phyloP scores from a whole-genome alignment of 1,284 basidiomycete species.

The Ustilago shanxiensis region DNA sequence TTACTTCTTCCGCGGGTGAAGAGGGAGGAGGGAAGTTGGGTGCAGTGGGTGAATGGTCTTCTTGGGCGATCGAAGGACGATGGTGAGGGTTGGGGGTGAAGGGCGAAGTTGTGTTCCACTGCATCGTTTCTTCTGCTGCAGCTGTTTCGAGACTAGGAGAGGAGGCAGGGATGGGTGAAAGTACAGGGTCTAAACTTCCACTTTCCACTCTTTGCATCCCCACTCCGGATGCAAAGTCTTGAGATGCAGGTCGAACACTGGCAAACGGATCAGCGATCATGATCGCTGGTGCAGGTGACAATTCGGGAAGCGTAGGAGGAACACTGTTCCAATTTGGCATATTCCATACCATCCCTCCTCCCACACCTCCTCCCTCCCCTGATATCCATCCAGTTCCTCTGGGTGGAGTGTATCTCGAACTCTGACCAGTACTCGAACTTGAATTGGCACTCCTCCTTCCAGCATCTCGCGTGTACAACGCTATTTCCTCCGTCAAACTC shows the following conservation, averaged over 20 bases:
- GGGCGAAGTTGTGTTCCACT: slow-evolving; percentile 30
- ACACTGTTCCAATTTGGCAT: slow-evolving; percentile 22
- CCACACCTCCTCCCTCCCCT: too few relatives aligned
- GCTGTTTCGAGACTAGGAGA: background rate
- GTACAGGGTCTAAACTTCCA: slow-evolving; percentile 26
- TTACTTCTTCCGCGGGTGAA: background rate
- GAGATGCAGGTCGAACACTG: background rate
- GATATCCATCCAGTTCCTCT: background rate
- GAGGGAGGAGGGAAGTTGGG: slow-evolving; percentile 17
- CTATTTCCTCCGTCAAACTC: slow-evolving; percentile 44
- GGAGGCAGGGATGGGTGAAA: slow-evolving; percentile 3
- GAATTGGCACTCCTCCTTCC: slow-evolving; percentile 12
- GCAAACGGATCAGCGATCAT: slow-evolving; percentile 35
- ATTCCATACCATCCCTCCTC: slow-evolving; percentile 21
- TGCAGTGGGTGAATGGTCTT: slow-evolving; percentile 26
- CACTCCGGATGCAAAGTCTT: background rate
- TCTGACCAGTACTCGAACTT: slow-evolving; percentile 7
- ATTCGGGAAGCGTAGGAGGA: slow-evolving; percentile 7
- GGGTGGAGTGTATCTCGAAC: background rate
- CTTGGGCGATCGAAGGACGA: background rate
- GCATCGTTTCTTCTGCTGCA: background rate
- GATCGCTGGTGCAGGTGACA: slow-evolving; percentile 25
- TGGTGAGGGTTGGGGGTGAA: slow-evolving; percentile 13
- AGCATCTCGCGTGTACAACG: slow-evolving; percentile 36
- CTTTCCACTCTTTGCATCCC: slow-evolving; percentile 36